These are phyloP conservation scores for Vickermania ingenoplastis DNA, from an alignment of 208 protist species.

Conservation along the genomic window DNA sequence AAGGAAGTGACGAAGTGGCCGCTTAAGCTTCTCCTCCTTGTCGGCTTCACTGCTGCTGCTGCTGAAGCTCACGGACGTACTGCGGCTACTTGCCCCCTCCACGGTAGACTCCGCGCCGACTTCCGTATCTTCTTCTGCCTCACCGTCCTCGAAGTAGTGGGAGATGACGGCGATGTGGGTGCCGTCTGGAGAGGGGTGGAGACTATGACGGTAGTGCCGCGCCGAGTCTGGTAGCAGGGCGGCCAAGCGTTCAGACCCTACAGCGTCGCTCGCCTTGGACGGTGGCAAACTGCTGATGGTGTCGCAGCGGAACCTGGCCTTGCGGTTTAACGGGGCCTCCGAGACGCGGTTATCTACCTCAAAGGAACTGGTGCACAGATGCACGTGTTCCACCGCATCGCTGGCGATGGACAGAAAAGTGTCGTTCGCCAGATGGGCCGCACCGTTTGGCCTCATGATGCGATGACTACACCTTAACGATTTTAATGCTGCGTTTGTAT, in stretches of 20 bases:
- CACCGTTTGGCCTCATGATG: conserved; percentile 73
- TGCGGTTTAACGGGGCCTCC: conserved; percentile 21
- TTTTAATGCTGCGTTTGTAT: not conserved
- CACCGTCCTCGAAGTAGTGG: conserved; percentile 14
- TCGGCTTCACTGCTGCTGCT: no score
- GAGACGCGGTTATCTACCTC: conserved; percentile 22
- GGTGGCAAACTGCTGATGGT: not conserved
- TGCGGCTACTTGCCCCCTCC: no score
- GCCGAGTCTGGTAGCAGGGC: not conserved
- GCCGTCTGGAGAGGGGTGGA: conserved; percentile 46
- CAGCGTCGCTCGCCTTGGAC: not conserved
- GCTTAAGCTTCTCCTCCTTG: no score
- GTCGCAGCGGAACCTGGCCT: conserved; percentile 12
- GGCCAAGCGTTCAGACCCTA: not conserved
- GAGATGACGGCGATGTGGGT: conserved; percentile 46
- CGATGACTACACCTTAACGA: not conserved
- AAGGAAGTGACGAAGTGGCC: conserved; percentile 49
- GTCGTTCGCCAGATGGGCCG: conserved; percentile 71
- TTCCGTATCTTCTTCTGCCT: no score
- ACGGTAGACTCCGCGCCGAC: no score
- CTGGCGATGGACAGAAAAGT: conserved; percentile 47
- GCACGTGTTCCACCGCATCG: conserved; percentile 26
- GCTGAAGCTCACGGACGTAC: no score
- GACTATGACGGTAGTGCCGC: conserved; percentile 19
- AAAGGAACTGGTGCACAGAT: conserved; percentile 58